Conservation (phyloP, 768 basidiomycete species). For the Amylocystis lapponica region DNA sequence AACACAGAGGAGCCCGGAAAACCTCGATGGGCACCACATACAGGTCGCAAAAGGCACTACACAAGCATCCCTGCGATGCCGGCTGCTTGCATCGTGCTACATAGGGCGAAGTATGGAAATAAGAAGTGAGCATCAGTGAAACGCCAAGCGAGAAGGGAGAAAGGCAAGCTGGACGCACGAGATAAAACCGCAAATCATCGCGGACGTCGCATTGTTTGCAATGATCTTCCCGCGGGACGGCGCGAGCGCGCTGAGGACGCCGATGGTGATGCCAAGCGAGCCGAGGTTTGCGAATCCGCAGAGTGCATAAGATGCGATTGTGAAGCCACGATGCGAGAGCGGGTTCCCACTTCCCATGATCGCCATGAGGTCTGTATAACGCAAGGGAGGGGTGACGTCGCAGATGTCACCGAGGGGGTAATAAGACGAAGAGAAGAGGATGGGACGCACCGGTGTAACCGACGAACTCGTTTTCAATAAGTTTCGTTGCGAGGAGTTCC, state of each 20-base stretch:
- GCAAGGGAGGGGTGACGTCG: not conserved
- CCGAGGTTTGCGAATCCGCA: slow-evolving; percentile 90
- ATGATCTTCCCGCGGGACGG: slow-evolving; percentile 68
- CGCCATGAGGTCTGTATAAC: slow-evolving; percentile 39
- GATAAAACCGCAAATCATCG: slow-evolving; percentile 67
- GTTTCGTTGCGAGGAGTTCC: slow-evolving; percentile 78
- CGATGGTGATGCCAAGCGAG: slow-evolving; percentile 82
- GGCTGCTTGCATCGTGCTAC: slow-evolving; percentile 24
- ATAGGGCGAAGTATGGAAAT: not conserved
- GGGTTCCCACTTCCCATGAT: slow-evolving; percentile 42
- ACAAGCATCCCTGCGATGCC: slow-evolving; percentile 27
- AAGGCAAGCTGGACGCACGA: slow-evolving; percentile 26
- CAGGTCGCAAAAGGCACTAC: slow-evolving; percentile 1
- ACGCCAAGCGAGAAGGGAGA: slow-evolving; percentile 1
- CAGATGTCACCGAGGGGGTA: not conserved
- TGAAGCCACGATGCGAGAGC: slow-evolving; percentile 68
- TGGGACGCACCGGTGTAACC: slow-evolving; percentile 49
- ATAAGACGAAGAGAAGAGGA: not conserved
- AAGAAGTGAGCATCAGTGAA: not conserved
- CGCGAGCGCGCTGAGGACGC: slow-evolving; percentile 65
- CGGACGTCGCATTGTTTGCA: slow-evolving; percentile 59
- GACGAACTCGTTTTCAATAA: slow-evolving; percentile 83
- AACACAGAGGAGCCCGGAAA: no score
- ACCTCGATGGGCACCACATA: no score
- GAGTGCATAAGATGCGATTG: slow-evolving; percentile 81